Conservation (phyloP, 192 early-diverging fungal genomes). For the Linnemannia hyalina region DNA sequence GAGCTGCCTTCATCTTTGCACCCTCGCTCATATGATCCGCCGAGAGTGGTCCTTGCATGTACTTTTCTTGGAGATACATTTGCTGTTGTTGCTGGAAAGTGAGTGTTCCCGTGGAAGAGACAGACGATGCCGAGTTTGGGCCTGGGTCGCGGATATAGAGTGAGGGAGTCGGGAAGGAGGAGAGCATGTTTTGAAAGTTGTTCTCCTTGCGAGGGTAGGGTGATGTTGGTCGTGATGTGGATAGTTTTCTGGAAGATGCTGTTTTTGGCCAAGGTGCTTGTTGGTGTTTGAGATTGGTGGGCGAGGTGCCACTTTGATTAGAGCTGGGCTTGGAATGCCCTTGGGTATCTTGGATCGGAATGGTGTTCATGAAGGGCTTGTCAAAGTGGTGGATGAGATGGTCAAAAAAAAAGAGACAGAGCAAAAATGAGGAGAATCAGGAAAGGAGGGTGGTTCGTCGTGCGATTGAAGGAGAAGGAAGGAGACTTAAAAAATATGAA, state of each 20-base stretch:
- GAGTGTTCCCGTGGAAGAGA: constrained; percentile 4
- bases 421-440: background rate
- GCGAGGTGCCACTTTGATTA: constrained; percentile 10
- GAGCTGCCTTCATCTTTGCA: constrained; percentile 31
- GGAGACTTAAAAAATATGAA: constrained; percentile 1
- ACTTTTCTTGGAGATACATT: constrained; percentile 21
- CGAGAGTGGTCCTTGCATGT: constrained; percentile 34
- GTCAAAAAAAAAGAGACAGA: background rate
- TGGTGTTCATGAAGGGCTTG: constrained; percentile 34
- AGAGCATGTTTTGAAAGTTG: constrained; percentile 41
- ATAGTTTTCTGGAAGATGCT: constrained; percentile 30
- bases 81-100: constrained; percentile 35
- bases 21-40: constrained; percentile 34
- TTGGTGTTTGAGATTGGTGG: constrained; percentile 36
- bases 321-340: background rate
- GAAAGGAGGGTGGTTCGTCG: background rate
- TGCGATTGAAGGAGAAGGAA: constrained; percentile 5
- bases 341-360: constrained; percentile 23
- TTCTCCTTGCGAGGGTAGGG: constrained; percentile 49
- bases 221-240: constrained; percentile 32
- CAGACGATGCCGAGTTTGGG: constrained; percentile 9
- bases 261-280: constrained; percentile 48
- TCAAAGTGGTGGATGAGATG: background rate
- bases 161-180: constrained; percentile 38
- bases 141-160: constrained; percentile 46